phyloP scores from a whole-genome alignment of 768 basidiomycete genomes.

The Mycena pura region DNA sequence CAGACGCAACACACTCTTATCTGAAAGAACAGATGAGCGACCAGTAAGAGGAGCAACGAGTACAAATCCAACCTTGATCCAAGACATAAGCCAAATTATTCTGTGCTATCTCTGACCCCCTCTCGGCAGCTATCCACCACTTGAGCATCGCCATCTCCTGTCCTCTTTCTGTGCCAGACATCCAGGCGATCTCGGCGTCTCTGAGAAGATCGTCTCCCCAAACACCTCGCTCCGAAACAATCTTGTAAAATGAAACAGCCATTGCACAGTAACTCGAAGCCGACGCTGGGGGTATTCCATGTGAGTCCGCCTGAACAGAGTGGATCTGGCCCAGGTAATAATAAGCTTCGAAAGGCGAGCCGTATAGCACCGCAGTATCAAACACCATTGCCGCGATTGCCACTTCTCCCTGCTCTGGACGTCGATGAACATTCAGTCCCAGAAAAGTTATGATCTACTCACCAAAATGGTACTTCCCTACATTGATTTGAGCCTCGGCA shows the following conservation, averaged over 20 bases:
- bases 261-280: conserved; percentile 83
- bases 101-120: conserved; percentile 91
- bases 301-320: conserved; percentile 57
- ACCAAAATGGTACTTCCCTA: conserved; percentile 84
- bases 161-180: conserved; percentile 69
- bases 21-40: conserved; percentile 41
- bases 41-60: not conserved
- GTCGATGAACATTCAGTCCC: conserved; percentile 12
- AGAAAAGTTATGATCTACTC: conserved; percentile 24
- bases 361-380: conserved; percentile 83
- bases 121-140: conserved; percentile 95
- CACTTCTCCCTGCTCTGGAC: conserved; percentile 71
- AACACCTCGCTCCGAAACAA: conserved; percentile 90
- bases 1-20: conserved; percentile 71
- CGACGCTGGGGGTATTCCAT: conserved; percentile 51
- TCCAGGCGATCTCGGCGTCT: conserved; percentile 83
- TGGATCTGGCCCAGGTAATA: conserved; percentile 92
- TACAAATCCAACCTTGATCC: conserved; percentile 74
- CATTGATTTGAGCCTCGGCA: conserved; percentile 90
- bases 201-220: conserved; percentile 82
- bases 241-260: conserved; percentile 92
- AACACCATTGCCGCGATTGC: conserved; percentile 74
- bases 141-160: conserved; percentile 86
- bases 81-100: conserved; percentile 93
- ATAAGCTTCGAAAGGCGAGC: conserved; percentile 94